phyloP scores from a whole-genome alignment of 73 alveolate species.

The Paramecium primaurelia region DNA sequence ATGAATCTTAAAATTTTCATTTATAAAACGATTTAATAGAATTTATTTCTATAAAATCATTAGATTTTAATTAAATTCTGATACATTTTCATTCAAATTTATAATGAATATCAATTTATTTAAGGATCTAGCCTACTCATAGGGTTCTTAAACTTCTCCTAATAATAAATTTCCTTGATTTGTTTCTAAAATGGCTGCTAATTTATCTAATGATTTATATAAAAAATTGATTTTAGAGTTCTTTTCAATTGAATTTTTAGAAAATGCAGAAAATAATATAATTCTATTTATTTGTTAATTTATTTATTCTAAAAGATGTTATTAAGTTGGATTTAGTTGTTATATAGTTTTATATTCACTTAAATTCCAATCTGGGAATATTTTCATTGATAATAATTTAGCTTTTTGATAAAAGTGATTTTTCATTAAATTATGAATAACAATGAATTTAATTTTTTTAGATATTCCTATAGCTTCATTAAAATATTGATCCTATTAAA shows the following conservation, averaged over 20 bases:
- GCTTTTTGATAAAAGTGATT: background rate
- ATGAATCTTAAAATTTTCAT: background rate
- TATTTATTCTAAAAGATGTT: background rate
- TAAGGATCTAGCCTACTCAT: background rate
- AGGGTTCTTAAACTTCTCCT: background rate
- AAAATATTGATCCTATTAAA: background rate
- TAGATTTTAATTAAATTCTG: background rate
- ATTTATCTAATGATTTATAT: background rate
- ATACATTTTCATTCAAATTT: background rate
- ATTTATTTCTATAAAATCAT: background rate
- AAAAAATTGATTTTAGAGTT: background rate
- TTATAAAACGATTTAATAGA: background rate
- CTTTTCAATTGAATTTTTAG: background rate
- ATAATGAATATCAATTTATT: background rate
- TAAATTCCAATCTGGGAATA: background rate
- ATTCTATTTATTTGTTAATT: background rate
- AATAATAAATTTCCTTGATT: background rate
- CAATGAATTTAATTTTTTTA: background rate
- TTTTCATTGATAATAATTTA: background rate
- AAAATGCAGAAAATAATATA: background rate
- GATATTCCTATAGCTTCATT: background rate
- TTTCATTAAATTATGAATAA: background rate
- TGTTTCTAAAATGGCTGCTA: background rate
- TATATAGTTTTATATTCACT: background rate
- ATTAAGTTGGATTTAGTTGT: background rate